Conservation (phyloP, 768 basidiomycete genomes). For the Podaxis mareebaensis region DNA sequence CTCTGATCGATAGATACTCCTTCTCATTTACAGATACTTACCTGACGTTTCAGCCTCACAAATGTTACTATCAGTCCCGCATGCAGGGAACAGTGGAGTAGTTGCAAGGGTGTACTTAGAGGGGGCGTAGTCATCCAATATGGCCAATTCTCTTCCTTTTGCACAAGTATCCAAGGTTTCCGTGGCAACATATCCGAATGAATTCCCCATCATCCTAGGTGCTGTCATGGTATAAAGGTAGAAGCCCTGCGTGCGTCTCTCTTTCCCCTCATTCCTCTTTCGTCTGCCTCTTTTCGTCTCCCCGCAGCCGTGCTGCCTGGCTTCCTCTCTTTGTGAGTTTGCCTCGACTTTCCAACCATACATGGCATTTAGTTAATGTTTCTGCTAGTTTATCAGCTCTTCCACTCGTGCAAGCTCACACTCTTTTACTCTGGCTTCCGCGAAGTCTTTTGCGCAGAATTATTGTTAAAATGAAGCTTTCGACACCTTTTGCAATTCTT, state of each 20-base stretch:
- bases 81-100: not conserved
- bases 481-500: conserved; percentile 28
- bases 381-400: conserved; percentile 27
- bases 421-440: conserved; percentile 46
- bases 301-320: conserved; percentile 60
- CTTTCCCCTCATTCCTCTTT: conserved; percentile 26
- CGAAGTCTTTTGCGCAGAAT: conserved; percentile 32
- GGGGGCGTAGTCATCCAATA: not conserved
- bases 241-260: conserved; percentile 18
- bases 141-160: not conserved
- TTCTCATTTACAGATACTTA: not conserved
- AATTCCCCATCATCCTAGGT: not conserved
- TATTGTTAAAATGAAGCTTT: conserved; percentile 50
- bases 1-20: not conserved
- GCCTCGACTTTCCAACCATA: not conserved
- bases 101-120: not conserved
- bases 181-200: conserved; percentile 24
- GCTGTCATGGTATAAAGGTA: conserved; percentile 21
- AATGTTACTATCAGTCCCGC: not conserved
- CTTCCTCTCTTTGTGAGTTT: conserved; percentile 28
- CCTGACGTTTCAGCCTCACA: not conserved
- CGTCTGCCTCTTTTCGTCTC: conserved; percentile 25
- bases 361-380: not conserved
- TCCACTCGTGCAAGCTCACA: conserved; percentile 28
- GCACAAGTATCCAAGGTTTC: conserved; percentile 18